Evolutionary conservation across 2,329 filamentous ascomycete species (phyloP), one percentile per base, ranked within the genome.

Genomic region (Calonectria pseudoturangicola): DNA sequence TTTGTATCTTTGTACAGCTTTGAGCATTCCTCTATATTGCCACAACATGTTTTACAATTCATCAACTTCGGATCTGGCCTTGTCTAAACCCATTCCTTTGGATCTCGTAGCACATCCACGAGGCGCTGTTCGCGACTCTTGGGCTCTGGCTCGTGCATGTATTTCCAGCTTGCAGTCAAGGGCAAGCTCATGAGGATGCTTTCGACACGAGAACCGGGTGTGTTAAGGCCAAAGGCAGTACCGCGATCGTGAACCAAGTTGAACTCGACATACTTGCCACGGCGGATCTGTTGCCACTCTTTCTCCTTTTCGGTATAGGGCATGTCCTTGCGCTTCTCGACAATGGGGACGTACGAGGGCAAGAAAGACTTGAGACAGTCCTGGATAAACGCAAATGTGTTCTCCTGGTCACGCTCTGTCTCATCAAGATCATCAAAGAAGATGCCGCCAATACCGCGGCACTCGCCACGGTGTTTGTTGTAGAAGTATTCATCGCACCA

Each of bases 401-500:
- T 94, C 82, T 98, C 96, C 78, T 94, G 93, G 80, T 97, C 94
- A 73, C 95, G 95, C 79, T 96, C 94, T 1, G 91, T 90, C 79
- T 94, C 94, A 83, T 99, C 97, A 16, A 99, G 89, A 83, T 99
- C 97, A 84, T 99, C 97, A 81, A 99, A 99, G 90, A 99, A 99
- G 84, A 99, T 98, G 67, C 97, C 97, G 66, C 97, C 97, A 41
- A 99, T 87, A 70, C 97, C 97, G 62, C 97, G 93, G 58, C 92
- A 89, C 86, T 99, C 97, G 72, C 91, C 91, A 58, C 97, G 92
- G 86, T 99, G 97, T 83, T 96, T 96, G 85, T 98, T 94, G 87
- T 90, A 93, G 86, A 99, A 99, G 87, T 99, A 99, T 80, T 97
- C 92, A 84, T 99, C 97, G 84, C 97, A 99, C 97, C 97, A 99